Conservation (phyloP, 2,329 filamentous ascomycete species). For the Teratosphaeria viscida region DNA sequence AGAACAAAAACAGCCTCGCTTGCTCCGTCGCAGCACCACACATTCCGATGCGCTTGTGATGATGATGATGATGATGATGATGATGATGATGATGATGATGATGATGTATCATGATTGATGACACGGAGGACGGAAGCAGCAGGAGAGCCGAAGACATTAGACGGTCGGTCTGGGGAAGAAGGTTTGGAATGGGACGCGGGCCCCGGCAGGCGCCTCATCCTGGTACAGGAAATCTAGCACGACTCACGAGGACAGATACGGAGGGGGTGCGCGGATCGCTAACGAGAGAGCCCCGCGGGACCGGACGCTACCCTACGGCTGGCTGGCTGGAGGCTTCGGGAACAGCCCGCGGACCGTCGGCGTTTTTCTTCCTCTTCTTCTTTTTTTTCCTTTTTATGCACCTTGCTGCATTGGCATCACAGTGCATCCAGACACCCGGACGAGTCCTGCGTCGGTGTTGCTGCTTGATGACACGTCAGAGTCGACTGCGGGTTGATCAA, state of each 20-base stretch:
- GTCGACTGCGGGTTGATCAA: background rate
- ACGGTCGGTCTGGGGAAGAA: background rate
- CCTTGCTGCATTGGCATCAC: background rate
- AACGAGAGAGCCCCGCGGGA: background rate
- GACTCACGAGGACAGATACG: background rate
- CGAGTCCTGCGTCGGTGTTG: background rate
- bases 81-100: too few species aligned
- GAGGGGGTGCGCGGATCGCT: background rate
- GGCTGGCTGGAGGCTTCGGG: background rate
- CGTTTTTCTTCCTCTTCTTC: too few species aligned
- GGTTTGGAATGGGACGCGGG: background rate
- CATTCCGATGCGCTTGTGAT: too few species aligned
- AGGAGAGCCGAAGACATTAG: background rate
- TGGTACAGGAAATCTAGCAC: background rate
- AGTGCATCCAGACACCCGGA: background rate
- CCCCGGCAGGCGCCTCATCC: background rate
- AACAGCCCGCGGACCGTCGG: background rate
- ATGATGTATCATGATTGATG: too few species aligned
- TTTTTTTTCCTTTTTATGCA: background rate
- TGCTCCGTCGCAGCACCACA: background rate
- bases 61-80: too few species aligned
- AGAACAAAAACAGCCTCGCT: background rate
- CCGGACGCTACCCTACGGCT: background rate
- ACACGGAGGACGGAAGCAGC: background rate
- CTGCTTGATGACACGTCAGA: background rate